Conservation (phyloP, 345 rosid genomes). For the Euclidium syriacum region DNA sequence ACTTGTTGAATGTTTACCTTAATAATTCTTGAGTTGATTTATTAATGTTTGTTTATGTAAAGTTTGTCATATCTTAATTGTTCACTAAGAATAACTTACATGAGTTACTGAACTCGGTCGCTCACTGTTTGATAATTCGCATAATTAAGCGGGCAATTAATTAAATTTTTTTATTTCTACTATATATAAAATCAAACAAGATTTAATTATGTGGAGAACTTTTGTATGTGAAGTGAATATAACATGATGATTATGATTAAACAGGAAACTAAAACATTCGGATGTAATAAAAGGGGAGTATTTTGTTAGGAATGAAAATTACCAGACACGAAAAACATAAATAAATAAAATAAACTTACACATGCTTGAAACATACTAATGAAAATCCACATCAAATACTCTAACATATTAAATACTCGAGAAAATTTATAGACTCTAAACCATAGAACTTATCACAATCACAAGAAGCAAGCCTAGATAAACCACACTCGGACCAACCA, state of each 20-base stretch:
- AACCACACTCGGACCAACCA: not conserved
- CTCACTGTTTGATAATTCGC: not conserved
- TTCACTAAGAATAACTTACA: slow-evolving; percentile 11
- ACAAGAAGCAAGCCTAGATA: slow-evolving; percentile 18
- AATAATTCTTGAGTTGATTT: not conserved
- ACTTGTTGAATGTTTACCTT: not conserved
- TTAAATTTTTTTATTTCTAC: not conserved
- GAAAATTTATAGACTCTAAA: not conserved
- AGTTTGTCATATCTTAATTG: not conserved
- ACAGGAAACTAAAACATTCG: not conserved
- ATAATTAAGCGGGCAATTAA: not conserved
- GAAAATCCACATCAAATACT: not conserved
- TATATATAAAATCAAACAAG: not conserved
- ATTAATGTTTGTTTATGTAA: not conserved
- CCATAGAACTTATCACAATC: slow-evolving; percentile 1
- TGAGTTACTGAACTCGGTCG: not conserved
- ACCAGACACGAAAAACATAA: not conserved
- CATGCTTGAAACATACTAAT: not conserved
- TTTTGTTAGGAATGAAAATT: not conserved
- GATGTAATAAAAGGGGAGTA: not conserved
- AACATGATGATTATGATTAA: not conserved
- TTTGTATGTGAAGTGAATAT: not conserved
- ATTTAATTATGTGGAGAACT: not conserved
- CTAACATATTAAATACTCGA: not conserved
- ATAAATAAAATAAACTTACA: not conserved